Evolutionary conservation across 108 stramenopile genomes (phyloP).

Genomic region (Stephanodiscus minutulus): DNA sequence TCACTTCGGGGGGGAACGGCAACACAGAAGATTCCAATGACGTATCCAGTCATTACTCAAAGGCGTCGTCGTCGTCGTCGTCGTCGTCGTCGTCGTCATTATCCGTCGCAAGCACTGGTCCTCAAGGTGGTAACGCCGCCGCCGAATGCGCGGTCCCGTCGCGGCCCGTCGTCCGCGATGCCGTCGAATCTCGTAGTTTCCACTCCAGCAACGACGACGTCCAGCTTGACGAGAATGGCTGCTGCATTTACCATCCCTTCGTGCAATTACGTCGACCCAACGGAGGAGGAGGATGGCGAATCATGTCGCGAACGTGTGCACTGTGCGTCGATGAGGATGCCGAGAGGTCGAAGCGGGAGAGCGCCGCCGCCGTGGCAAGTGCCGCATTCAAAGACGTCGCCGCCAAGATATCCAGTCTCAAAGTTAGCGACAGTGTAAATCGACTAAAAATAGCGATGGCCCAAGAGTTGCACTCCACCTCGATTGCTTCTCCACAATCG

Average conservation of each 20-base stretch:
- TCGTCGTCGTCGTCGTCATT: neutral
- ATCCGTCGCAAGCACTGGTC: neutral
- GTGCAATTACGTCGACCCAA: conserved; percentile 4
- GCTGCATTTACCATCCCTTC: conserved; percentile 6
- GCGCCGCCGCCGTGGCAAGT: neutral
- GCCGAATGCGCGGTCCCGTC: no score
- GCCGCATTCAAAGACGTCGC: neutral
- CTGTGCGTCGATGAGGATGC: neutral
- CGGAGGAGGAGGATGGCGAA: conserved; percentile 3
- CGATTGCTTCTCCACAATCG: no score
- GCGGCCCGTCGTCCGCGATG: no score
- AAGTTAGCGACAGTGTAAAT: neutral
- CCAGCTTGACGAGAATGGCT: conserved; percentile 1
- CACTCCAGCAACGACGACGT: neutral
- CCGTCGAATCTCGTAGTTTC: neutral
- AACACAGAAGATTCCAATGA: neutral
- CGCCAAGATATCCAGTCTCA: neutral
- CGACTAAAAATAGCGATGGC: neutral
- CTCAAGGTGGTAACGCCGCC: neutral
- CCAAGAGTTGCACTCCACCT: no score
- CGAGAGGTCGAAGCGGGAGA: neutral
- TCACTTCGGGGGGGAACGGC: neutral
- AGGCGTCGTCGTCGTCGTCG: neutral
- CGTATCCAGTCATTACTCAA: neutral
- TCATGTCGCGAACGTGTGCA: neutral